These are phyloP conservation scores for Leptographium lundbergii DNA, from an alignment of 2,329 filamentous ascomycete genomes.

Conservation along the genomic window DNA sequence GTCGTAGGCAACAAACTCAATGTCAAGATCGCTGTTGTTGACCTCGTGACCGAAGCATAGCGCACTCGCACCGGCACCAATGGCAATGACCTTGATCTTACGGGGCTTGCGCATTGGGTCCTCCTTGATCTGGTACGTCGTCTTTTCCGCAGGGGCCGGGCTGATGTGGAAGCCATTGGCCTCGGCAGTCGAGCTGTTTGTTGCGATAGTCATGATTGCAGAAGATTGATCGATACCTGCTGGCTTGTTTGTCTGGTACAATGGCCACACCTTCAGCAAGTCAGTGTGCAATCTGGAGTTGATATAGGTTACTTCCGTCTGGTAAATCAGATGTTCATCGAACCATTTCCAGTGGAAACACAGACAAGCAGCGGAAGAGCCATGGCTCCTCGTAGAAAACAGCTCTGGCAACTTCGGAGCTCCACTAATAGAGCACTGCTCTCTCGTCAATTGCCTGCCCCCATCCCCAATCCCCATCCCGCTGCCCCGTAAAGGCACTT, in stretches of 20 bases:
- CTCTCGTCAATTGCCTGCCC: background rate
- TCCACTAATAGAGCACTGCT: background rate
- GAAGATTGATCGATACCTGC: background rate
- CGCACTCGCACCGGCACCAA: conserved; percentile 4
- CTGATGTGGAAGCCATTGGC: conserved; percentile 5
- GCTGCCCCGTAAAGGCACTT: background rate
- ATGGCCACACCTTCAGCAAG: background rate
- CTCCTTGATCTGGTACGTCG: conserved; percentile 1
- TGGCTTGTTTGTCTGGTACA: background rate
- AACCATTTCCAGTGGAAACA: background rate
- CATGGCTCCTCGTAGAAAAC: background rate
- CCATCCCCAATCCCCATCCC: too few relatives aligned
- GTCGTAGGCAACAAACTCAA: conserved; percentile 26
- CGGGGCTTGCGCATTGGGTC: conserved; percentile 3
- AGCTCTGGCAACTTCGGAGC: background rate
- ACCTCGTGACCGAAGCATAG: conserved; percentile 3
- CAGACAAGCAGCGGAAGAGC: background rate
- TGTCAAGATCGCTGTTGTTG: conserved; percentile 7
- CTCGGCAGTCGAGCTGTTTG: background rate
- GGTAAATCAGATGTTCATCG: background rate
- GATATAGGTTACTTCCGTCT: background rate
- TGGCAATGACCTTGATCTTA: conserved; percentile 5
- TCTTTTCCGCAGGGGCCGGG: background rate
- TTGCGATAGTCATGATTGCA: background rate
- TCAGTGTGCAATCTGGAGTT: background rate